These are phyloP conservation scores for Lactarius vividus DNA, from an alignment of 768 basidiomycete species.

Conservation along the genomic window DNA sequence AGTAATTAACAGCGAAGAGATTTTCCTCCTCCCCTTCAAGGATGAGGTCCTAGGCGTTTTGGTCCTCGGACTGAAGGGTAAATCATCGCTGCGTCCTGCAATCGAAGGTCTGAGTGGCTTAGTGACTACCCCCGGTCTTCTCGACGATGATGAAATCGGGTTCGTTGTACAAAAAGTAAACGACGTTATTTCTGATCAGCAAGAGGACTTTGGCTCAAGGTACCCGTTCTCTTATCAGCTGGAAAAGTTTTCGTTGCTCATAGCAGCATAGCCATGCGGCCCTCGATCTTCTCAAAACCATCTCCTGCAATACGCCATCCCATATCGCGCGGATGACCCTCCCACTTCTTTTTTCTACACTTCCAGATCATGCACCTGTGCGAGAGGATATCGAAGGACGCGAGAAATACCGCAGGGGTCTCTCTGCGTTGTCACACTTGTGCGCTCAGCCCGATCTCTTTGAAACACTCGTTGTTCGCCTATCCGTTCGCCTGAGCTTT, in stretches of 20 bases:
- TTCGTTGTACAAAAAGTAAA: constrained; percentile 77
- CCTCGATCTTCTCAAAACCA: constrained; percentile 59
- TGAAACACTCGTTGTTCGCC: constrained; percentile 73
- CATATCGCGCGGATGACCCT: constrained; percentile 74
- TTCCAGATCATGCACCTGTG: constrained; percentile 66
- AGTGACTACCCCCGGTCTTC: constrained; percentile 58
- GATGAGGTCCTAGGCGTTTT: constrained; percentile 72
- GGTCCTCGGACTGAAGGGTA: constrained; percentile 52
- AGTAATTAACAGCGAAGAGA: not conserved
- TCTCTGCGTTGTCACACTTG: constrained; percentile 66
- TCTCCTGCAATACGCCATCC: constrained; percentile 57
- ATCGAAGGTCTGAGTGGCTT: constrained; percentile 65
- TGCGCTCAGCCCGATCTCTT: constrained; percentile 79
- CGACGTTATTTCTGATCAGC: constrained; percentile 57
- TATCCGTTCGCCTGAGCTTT: constrained; percentile 73
- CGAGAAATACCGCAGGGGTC: constrained; percentile 61
- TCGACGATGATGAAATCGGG: constrained; percentile 70
- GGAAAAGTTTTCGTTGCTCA: not conserved
- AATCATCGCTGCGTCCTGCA: constrained; percentile 54
- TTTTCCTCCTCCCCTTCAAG: constrained; percentile 56
- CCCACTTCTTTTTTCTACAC: constrained; percentile 70
- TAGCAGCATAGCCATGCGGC: constrained; percentile 48
- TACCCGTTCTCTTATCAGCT: constrained; percentile 35
- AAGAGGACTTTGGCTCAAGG: constrained; percentile 44
- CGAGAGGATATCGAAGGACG: constrained; percentile 54